Base-by-base conservation (phyloP, 768 basidiomycete species). In the Agaricus blazei region DNA sequence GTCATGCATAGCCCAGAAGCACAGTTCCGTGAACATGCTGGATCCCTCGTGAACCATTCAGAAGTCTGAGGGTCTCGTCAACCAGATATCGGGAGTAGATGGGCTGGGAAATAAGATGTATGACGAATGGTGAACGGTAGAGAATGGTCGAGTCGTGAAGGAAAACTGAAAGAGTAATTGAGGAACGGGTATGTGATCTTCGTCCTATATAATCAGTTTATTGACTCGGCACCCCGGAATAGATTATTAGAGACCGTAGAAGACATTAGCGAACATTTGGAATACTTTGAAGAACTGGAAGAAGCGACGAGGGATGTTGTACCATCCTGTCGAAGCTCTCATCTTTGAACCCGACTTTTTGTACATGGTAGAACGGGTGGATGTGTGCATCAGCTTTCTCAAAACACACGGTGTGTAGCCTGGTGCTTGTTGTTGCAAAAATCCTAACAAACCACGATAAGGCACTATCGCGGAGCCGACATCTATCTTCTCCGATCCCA, bases 401-500 rank as follows among this genome's bases (percentile, higher is more conserved):
- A 87, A 87, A 65, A 76, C 77, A 11, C 92, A 97, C 69, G 95
- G 95, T 95, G 68, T 64, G 92, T 73, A 6, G 29, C 27, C n/a
- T 6, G 3, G 50, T 9, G 31, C n/a, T 15, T 29, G 9, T 9
- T 42, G 28, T 37, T 1, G 9, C 14, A 38, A 8, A 2, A 23
- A 8, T 3, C 12, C 52, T 55, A 2, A 9, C 36, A 46, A 15
- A 51, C 51, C 24, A 27, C 8, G 50, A 15, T 63, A 98, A 83
- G 92, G 59, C 86, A 94, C 67, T 99, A 87, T 72, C 81, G 81
- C 60, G 97, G 98, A 73, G 86, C 93, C 7, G 93, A 98, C 63
- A 75, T 99, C 19, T 98, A 97, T 68, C 75, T 97, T n/a, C 79
- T 99, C 28, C 85, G 97, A 24, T 98, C 95, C 70, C 96, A 97